Base-by-base conservation (phyloP, 306 rosid genomes). In the Mucuna pruriens region DNA sequence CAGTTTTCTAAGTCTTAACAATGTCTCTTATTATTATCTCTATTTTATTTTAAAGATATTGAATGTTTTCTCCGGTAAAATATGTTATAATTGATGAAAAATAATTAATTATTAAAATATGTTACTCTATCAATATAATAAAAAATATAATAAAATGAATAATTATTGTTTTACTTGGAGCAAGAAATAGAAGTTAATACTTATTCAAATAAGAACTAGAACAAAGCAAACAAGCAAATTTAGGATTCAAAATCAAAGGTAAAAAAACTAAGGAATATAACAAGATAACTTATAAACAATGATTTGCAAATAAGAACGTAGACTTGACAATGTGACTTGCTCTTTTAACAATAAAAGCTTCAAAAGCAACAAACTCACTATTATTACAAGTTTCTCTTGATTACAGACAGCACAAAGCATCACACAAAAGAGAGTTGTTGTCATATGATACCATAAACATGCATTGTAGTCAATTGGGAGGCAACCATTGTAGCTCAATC, bases 401-500 rank as follows among this genome's bases (percentile, higher is more conserved):
- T 60, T 5, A 4, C 2, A 29, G 20, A n/a, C 6, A 9, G 42
- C 15, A 34, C 1, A 65, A 65, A 36, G 26, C n/a, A 36, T 38
- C 15, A 36, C 6, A 65, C 6, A 29, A n/a, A n/a, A 64, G 2
- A 1, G 3, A 8, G 48, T n/a, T n/a, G 25, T 33, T 0, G 5
- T 0, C 1, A 34, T 2, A 17, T 15, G 16, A 45, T 7, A 42
- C 2, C 12, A 42, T 16, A 2, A 16, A 5, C 57, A 65, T 46
- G 29, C 16, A 23, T 44, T 15, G 5, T 74, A 4, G 9, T 80
- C 78, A 87, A 44, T 80, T 82, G 49, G 94, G 87, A 33, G 94
- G 84, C 52, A 84, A 5, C 97, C 97, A 91, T 58, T 94, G 98
- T 16, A 94, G 72, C 90, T 91, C 97, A 86, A 94, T 81, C 80